These are phyloP conservation scores for Pichia pseudocactophila DNA, from an alignment of 805 yeast species.

Conservation along the genomic window DNA sequence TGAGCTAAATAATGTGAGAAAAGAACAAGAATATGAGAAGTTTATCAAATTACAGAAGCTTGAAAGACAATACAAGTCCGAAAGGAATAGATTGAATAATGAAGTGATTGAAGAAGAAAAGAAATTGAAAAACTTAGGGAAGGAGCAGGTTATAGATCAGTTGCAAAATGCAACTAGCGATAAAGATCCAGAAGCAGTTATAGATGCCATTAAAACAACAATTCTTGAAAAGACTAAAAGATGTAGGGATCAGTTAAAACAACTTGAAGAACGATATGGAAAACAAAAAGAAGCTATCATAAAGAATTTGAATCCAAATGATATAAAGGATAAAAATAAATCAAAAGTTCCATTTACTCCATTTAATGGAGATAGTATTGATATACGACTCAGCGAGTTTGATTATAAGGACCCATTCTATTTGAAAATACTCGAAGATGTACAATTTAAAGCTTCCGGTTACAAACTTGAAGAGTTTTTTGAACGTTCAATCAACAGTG, in stretches of 20 bases:
- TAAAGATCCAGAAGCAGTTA: conserved; percentile 34
- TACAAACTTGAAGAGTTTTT: conserved; percentile 64
- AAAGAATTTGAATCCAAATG: conserved; percentile 20
- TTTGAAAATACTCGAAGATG: conserved; percentile 32
- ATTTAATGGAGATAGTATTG: conserved; percentile 74
- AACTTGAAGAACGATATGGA: conserved; percentile 22
- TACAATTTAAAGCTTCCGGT: conserved; percentile 77
- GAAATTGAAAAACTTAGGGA: conserved; percentile 33
- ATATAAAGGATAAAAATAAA: conserved; percentile 16
- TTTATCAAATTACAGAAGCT: conserved; percentile 55
- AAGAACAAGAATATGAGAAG: conserved; percentile 60
- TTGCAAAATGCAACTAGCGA: conserved; percentile 30
- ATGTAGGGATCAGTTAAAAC: conserved; percentile 50
- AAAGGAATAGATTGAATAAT: conserved; percentile 55
- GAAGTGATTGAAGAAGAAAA: conserved; percentile 48
- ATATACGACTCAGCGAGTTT: conserved; percentile 36
- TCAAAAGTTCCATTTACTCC: conserved; percentile 72
- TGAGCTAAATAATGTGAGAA: conserved; percentile 63
- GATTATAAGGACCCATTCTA: conserved; percentile 56
- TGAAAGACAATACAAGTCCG: conserved; percentile 62
- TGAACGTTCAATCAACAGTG: conserved; percentile 73
- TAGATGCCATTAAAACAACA: conserved; percentile 43
- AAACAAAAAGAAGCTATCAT: conserved; percentile 23
- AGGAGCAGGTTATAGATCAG: conserved; percentile 46
- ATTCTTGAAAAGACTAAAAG: conserved; percentile 56